phyloP scores from a whole-genome alignment of 352 stramenopile genomes.

The Globisporangium emineosum region DNA sequence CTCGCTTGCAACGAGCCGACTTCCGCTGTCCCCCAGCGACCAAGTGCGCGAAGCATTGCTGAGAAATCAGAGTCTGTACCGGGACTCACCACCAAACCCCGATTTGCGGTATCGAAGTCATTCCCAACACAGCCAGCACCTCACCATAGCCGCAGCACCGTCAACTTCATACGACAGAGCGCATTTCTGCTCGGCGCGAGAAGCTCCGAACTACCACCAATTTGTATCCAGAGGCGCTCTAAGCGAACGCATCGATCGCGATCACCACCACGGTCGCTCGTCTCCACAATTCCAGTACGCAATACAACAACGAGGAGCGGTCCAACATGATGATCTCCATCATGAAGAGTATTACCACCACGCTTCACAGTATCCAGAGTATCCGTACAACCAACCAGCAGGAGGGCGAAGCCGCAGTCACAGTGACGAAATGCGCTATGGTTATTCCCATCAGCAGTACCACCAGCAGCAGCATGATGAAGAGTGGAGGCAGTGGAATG shows the following conservation, averaged over 20 bases:
- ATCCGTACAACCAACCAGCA: not conserved
- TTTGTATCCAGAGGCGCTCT: constrained; percentile 18
- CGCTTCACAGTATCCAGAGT: not conserved
- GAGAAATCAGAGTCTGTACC: constrained; percentile 24
- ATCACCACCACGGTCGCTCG: constrained; percentile 4
- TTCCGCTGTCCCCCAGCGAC: constrained; percentile 51
- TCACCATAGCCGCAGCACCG: constrained; percentile 9
- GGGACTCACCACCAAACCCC: not conserved
- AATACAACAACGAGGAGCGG: not conserved
- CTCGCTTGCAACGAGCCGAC: constrained; percentile 13
- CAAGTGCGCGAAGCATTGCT: constrained; percentile 50
- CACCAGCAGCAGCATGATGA: not conserved
- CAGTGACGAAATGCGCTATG: constrained; percentile 13
- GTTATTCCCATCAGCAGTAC: not conserved
- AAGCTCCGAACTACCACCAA: constrained; percentile 1
- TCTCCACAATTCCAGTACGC: not conserved
- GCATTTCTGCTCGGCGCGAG: constrained; percentile 37
- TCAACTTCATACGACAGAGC: not conserved
- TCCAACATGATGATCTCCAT: not conserved
- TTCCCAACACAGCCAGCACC: not conserved
- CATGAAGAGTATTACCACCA: not conserved
- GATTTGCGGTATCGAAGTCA: constrained; percentile 3
- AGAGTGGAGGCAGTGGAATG: not conserved
- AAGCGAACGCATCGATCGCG: constrained; percentile 37
- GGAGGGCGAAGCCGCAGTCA: constrained; percentile 10